Conservation (phyloP, 2,329 filamentous ascomycete species). For the Pleoardoris graminearum region DNA sequence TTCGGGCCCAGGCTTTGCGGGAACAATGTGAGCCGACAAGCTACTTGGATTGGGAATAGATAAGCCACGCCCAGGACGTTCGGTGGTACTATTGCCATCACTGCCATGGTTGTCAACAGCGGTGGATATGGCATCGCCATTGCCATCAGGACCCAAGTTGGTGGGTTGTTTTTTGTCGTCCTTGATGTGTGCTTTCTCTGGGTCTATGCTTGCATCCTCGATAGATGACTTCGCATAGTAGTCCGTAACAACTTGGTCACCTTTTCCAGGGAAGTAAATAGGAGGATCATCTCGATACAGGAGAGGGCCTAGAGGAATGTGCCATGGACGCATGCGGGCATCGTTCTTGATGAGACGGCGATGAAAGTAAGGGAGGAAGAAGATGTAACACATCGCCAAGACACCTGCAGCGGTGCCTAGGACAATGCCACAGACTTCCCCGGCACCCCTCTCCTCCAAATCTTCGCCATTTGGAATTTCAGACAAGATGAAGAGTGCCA, state of each 20-base stretch:
- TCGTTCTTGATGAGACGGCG: constrained; percentile 16
- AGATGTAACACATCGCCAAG: constrained; percentile 13
- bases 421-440: constrained; percentile 13
- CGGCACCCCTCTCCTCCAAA: constrained; percentile 18
- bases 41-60: background rate
- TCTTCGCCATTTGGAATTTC: constrained; percentile 37
- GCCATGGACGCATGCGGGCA: constrained; percentile 17
- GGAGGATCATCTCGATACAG: constrained; percentile 42
- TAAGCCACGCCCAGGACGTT: constrained; percentile 1
- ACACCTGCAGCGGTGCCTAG: constrained; percentile 13
- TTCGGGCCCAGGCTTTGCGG: constrained; percentile 21
- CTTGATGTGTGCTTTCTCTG: constrained; percentile 9
- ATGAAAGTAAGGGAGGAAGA: constrained; percentile 20
- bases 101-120: constrained; percentile 1
- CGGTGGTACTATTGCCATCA: background rate
- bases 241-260: constrained; percentile 36
- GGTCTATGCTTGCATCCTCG: background rate
- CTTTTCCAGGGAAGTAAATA: constrained; percentile 45
- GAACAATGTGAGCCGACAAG: background rate
- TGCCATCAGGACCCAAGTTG: background rate
- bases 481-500: constrained; percentile 61
- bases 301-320: constrained; percentile 38
- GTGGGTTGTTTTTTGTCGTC: background rate
- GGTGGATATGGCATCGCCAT: constrained; percentile 4
- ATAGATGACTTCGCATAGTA: constrained; percentile 30